A percentile compares a stretch with the other conserved stretches of the same genome.
Conservation (phyloP, 2,329 filamentous ascomycete genomes). For the Ascocoryne sarcoides region DNA sequence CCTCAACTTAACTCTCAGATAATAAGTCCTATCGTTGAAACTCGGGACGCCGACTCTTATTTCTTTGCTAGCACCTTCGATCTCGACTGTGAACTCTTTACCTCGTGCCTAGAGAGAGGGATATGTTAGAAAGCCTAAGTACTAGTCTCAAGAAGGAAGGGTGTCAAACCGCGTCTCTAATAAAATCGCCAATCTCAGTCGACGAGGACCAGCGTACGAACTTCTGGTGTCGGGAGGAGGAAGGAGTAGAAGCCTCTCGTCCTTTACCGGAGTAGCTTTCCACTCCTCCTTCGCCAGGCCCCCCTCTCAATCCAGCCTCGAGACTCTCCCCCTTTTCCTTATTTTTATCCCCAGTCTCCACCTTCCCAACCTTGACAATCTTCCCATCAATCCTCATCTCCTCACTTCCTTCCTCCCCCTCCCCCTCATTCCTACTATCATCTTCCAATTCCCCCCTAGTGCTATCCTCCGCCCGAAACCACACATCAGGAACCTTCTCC, state of each 20-base stretch:
- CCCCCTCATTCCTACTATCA: conserved; percentile 28
- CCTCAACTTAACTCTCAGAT: conserved; percentile 67
- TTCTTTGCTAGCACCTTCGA: conserved; percentile 60
- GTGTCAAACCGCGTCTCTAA: conserved; percentile 82
- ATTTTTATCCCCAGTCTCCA: conserved; percentile 18
- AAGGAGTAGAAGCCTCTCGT: conserved; percentile 38
- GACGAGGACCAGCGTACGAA: conserved; percentile 85
- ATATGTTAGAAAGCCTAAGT: too few species aligned
- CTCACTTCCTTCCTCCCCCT: conserved; percentile 35
- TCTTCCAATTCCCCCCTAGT: conserved; percentile 35
- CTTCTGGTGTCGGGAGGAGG: conserved; percentile 35
- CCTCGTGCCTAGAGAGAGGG: too few species aligned
- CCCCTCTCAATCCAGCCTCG: conserved; percentile 35
- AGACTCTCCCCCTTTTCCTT: conserved; percentile 22
- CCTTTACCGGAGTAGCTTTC: conserved; percentile 66
- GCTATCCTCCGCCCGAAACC: conserved; percentile 72
- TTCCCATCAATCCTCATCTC: conserved; percentile 42
- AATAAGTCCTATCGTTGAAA: conserved; percentile 86
- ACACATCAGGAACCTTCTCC: conserved; percentile 63
- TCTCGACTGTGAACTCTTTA: conserved; percentile 74
- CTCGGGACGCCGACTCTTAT: conserved; percentile 76
- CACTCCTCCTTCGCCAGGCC: conserved; percentile 48
- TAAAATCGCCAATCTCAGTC: conserved; percentile 90
- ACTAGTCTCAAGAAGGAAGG: too few species aligned
- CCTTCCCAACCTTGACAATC: conserved; percentile 29